A percentile compares a stretch with the other conserved stretches of the same genome.
Evolutionary conservation across 2,329 filamentous ascomycete species (phyloP).

Genomic region (Beauveria caledonica): DNA sequence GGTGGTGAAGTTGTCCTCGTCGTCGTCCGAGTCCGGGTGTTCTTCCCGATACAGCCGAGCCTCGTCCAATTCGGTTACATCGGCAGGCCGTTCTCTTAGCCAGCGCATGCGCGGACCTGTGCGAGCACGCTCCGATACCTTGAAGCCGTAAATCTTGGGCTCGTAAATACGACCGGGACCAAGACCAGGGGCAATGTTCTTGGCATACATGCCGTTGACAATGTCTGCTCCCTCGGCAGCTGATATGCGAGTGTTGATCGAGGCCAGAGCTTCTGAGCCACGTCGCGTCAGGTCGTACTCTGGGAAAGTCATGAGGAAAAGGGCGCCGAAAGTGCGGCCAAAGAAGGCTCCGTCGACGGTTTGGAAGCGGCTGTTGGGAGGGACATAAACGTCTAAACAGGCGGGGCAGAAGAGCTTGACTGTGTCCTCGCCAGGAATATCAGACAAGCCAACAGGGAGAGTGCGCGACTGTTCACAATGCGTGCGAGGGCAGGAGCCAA

Average conservation of each 20-base stretch:
- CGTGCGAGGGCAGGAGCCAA: slow-evolving; percentile 90
- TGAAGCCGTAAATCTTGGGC: slow-evolving; percentile 92
- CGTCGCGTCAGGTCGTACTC: slow-evolving; percentile 82
- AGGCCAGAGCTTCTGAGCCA: slow-evolving; percentile 49
- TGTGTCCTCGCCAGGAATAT: slow-evolving; percentile 92
- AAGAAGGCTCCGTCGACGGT: slow-evolving; percentile 98
- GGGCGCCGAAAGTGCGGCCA: slow-evolving; percentile 89
- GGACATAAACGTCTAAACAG: slow-evolving; percentile 94
- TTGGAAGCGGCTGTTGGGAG: slow-evolving; percentile 94
- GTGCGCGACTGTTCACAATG: slow-evolving; percentile 87
- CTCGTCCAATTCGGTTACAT: slow-evolving; percentile 81
- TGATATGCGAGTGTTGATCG: slow-evolving; percentile 23
- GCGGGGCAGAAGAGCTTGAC: slow-evolving; percentile 98
- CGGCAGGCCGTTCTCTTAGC: slow-evolving; percentile 74
- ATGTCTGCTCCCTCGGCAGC: slow-evolving; percentile 36
- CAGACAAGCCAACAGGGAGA: slow-evolving; percentile 84
- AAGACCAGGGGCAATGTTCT: slow-evolving; percentile 83
- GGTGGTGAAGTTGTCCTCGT: slow-evolving; percentile 42
- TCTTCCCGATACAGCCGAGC: slow-evolving; percentile 45
- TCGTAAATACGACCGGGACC: slow-evolving; percentile 82
- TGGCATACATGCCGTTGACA: slow-evolving; percentile 79
- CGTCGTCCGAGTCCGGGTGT: slow-evolving; percentile 49
- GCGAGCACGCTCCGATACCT: slow-evolving; percentile 81
- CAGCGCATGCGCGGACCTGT: slow-evolving; percentile 95
- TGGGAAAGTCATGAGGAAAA: slow-evolving; percentile 98